phyloP scores from a whole-genome alignment of 1,284 basidiomycete genomes.

The Ustilago trichophora region DNA sequence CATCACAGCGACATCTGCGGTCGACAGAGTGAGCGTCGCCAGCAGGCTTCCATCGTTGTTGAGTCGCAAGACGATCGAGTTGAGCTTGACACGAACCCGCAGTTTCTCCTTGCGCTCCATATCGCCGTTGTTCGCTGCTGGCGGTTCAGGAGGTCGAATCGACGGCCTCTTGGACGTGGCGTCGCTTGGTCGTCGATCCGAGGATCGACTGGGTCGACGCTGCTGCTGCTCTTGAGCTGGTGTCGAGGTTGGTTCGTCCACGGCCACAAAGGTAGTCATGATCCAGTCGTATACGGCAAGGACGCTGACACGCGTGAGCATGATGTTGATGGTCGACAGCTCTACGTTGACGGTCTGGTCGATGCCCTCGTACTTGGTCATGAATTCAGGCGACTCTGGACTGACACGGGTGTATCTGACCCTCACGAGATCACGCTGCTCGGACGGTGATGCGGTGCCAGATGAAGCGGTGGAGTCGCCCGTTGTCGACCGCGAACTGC shows the following conservation, averaged over 20 bases:
- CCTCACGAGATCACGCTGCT: conserved; percentile 75
- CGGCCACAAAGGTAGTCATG: conserved; percentile 74
- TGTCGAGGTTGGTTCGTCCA: conserved; percentile 20
- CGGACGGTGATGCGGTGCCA: conserved; percentile 27
- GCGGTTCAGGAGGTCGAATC: conserved; percentile 23
- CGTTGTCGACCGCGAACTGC: conserved; percentile 24
- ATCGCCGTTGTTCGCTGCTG: conserved; percentile 10
- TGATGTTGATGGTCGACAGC: conserved; percentile 91
- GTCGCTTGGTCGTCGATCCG: conserved; percentile 40
- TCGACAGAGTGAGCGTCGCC: conserved; percentile 88
- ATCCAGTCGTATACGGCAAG: conserved; percentile 94
- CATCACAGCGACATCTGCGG: conserved; percentile 85
- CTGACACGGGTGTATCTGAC: conserved; percentile 85
- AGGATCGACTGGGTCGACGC: conserved; percentile 34
- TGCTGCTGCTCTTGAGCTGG: conserved; percentile 19
- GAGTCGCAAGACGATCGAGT: conserved; percentile 84
- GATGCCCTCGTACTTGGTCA: conserved; percentile 82
- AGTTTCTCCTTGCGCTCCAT: conserved; percentile 73
- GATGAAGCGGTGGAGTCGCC: conserved; percentile 30
- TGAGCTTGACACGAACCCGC: conserved; percentile 83
- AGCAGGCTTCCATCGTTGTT: conserved; percentile 79
- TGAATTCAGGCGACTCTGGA: conserved; percentile 85
- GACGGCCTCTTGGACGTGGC: conserved; percentile 27
- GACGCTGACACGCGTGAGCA: conserved; percentile 89
- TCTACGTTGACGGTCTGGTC: conserved; percentile 88